Percentiles rank a stretch among this genome's conserved stretches.
phyloP scores from a whole-genome alignment of 2,329 filamentous ascomycete species.

The Botrytis tulipae region DNA sequence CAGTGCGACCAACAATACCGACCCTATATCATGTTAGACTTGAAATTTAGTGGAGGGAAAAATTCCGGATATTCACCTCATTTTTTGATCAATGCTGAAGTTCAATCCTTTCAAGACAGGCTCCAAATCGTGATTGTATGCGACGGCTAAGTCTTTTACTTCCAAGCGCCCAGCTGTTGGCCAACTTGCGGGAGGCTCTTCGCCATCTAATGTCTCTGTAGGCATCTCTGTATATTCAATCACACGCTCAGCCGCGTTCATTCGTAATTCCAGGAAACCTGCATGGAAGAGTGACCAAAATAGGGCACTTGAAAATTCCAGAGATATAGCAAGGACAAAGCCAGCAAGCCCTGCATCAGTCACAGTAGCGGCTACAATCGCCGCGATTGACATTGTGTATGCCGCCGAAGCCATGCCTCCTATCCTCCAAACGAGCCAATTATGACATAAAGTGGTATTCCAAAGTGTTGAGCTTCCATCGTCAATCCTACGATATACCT shows the following conservation, averaged over 20 bases:
- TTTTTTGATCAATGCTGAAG: conserved; percentile 51
- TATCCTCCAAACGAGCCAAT: conserved; percentile 21
- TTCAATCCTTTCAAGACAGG: conserved; percentile 66
- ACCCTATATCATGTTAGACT: conserved; percentile 21
- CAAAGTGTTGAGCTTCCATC: conserved; percentile 60
- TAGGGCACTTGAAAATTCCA: conserved; percentile 64
- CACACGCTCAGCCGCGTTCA: conserved; percentile 74
- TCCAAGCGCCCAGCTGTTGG: conserved; percentile 69
- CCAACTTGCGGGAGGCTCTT: conserved; percentile 65
- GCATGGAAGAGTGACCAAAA: conserved; percentile 64
- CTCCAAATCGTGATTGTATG: conserved; percentile 67
- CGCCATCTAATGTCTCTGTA: conserved; percentile 64
- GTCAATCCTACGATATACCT: conserved; percentile 70
- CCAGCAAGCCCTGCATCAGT: conserved; percentile 70
- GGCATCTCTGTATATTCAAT: conserved; percentile 68
- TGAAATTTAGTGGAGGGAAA: not conserved
- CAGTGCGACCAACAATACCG: conserved; percentile 35
- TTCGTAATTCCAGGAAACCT: conserved; percentile 68
- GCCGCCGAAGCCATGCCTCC: conserved; percentile 57
- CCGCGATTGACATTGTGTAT: conserved; percentile 64
- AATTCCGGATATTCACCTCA: not conserved
- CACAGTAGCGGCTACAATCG: conserved; percentile 57
- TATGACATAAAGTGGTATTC: conserved; percentile 49
- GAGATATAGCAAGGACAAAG: conserved; percentile 69
- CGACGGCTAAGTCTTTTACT: conserved; percentile 65